These are phyloP conservation scores for Colletotrichum sublineola DNA, from an alignment of 2,329 filamentous ascomycete species.

Conservation along the genomic window DNA sequence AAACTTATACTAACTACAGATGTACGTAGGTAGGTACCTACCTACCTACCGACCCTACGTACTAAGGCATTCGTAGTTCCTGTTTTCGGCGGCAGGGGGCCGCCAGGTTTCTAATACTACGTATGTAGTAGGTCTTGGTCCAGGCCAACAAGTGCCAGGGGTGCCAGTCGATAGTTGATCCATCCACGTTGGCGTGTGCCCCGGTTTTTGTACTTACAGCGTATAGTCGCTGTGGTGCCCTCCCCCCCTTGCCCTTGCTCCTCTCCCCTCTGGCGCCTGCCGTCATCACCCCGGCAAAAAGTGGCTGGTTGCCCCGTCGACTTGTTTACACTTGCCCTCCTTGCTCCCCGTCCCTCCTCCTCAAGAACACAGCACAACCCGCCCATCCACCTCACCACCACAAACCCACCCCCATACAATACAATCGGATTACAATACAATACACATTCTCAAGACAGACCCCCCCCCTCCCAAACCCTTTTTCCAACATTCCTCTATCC, in stretches of 20 bases:
- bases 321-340: slow-evolving; percentile 46
- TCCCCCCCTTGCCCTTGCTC: slow-evolving; percentile 2
- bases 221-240: slow-evolving; percentile 30
- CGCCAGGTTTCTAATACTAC: neutral
- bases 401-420: slow-evolving; percentile 41
- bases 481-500: slow-evolving; percentile 39
- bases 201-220: slow-evolving; percentile 12
- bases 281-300: slow-evolving; percentile 43
- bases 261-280: slow-evolving; percentile 24
- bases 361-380: slow-evolving; percentile 43
- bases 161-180: slow-evolving; percentile 30
- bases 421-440: slow-evolving; percentile 1
- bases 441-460: slow-evolving; percentile 16
- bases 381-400: slow-evolving; percentile 41
- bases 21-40: too few species aligned
- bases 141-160: slow-evolving; percentile 23
- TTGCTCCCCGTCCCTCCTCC: slow-evolving; percentile 39
- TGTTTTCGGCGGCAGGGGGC: slow-evolving; percentile 15
- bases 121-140: neutral
- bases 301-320: slow-evolving; percentile 46
- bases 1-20: slow-evolving; percentile 9
- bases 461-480: slow-evolving; percentile 4
- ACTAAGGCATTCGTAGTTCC: neutral
- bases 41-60: too few species aligned
- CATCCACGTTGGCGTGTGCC: slow-evolving; percentile 30